These are phyloP conservation scores for Avena sativa DNA, from an alignment of 176 grass and related monocot species.

Conservation along the genomic window DNA sequence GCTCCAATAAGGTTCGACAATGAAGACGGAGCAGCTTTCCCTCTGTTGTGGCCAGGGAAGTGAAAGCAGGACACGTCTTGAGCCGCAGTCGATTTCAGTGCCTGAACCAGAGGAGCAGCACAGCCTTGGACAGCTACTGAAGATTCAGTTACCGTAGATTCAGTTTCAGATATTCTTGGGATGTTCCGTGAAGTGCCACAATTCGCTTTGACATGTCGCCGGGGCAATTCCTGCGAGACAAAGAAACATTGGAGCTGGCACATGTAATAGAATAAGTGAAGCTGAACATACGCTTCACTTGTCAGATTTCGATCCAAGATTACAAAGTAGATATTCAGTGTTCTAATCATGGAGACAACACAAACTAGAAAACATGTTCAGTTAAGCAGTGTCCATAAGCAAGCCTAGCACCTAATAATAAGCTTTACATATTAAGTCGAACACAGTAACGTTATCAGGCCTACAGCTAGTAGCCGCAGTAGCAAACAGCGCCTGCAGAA, in stretches of 20 bases:
- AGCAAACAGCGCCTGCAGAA: too few species aligned
- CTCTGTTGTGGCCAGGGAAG: slow-evolving; percentile 87
- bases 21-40: slow-evolving; percentile 61
- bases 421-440: too few species aligned
- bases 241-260: neutral
- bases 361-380: neutral
- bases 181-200: slow-evolving; percentile 18
- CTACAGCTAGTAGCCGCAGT: too few species aligned
- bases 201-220: neutral
- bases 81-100: slow-evolving; percentile 65
- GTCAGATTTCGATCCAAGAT: neutral
- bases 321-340: neutral
- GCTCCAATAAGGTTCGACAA: slow-evolving; percentile 56
- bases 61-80: slow-evolving; percentile 83
- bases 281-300: neutral
- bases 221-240: slow-evolving; percentile 33
- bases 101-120: slow-evolving; percentile 61
- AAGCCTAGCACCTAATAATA: neutral
- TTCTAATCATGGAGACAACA: neutral
- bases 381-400: neutral
- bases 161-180: neutral
- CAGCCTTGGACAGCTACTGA: slow-evolving; percentile 9
- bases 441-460: too few species aligned
- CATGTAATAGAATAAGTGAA: neutral
- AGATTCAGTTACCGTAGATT: slow-evolving; percentile 32